phyloP scores from a whole-genome alignment of 371 early-diverging fungal genomes.

The Mycotypha africana region DNA sequence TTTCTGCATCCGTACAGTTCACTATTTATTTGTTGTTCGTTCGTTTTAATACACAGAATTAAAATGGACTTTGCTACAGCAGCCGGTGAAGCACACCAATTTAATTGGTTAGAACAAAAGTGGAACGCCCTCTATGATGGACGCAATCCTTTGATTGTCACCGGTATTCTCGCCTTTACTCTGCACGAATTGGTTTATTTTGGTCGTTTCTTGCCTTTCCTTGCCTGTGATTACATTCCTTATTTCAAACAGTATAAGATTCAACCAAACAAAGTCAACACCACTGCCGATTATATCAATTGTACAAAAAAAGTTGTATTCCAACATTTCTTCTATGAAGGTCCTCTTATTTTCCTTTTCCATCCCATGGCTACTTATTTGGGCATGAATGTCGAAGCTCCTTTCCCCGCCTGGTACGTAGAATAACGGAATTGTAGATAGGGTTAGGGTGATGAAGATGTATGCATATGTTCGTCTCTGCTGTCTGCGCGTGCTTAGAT shows the following conservation, averaged over 20 bases:
- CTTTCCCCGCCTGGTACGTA: conserved; percentile 82
- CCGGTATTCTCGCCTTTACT: conserved; percentile 60
- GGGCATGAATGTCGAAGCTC: conserved; percentile 81
- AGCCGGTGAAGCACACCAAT: conserved; percentile 4
- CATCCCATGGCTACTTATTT: conserved; percentile 78
- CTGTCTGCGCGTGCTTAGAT: not conserved
- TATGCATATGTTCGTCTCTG: too few species aligned
- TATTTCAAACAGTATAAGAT: conserved; percentile 78
- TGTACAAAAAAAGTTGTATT: conserved; percentile 71
- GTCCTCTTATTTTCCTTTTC: conserved; percentile 85
- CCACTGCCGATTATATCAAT: conserved; percentile 66
- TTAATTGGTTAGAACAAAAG: conserved; percentile 19
- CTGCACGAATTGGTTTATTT: conserved; percentile 80
- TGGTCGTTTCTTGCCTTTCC: conserved; percentile 72
- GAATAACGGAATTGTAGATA: too few species aligned
- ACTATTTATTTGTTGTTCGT: not conserved
- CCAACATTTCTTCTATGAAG: conserved; percentile 74
- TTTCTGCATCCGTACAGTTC: not conserved
- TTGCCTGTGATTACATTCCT: conserved; percentile 70
- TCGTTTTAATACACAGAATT: not conserved
- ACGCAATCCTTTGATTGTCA: conserved; percentile 65
- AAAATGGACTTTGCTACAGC: too few species aligned
- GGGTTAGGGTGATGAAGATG: not conserved
- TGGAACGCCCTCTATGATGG: conserved; percentile 71
- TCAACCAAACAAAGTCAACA: conserved; percentile 67